Conservation (phyloP, 208 protist genomes). For the Acanthamoeba divionensis region DNA sequence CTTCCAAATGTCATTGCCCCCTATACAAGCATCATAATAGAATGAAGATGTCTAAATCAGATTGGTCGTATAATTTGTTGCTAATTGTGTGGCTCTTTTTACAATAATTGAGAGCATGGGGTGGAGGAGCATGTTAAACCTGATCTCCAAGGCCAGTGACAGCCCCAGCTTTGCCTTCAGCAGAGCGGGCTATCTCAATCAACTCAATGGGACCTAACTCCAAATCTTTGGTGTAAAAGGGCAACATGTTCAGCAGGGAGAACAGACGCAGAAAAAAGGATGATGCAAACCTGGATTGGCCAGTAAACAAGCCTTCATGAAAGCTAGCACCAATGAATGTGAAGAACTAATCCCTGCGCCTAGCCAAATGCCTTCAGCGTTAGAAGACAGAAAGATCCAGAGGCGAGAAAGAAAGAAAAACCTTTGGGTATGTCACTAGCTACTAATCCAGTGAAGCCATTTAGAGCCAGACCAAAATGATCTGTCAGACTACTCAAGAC, state of each 20-base stretch:
- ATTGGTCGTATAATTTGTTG: background rate
- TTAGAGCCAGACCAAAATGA: background rate
- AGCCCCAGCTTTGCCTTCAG: conserved; percentile 47
- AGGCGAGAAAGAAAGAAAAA: background rate
- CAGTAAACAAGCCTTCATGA: background rate
- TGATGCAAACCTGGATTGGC: background rate
- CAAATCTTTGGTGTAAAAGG: background rate
- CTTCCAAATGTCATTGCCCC: conserved; percentile 43
- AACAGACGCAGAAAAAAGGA: background rate
- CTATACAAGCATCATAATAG: background rate
- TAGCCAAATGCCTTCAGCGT: background rate
- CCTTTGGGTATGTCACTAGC: conserved; percentile 45
- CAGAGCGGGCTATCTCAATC: conserved; percentile 8
- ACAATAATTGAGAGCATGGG: background rate
- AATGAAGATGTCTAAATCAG: background rate
- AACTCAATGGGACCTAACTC: background rate
- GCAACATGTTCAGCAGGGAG: background rate
- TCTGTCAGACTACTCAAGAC: background rate
- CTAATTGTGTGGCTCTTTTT: background rate
- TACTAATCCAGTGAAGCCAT: background rate
- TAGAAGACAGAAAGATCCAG: too few species aligned
- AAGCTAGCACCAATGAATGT: conserved; percentile 41
- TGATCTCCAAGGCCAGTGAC: conserved; percentile 52
- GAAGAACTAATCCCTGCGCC: conserved; percentile 48
- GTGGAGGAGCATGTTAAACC: background rate